Evolutionary conservation across 208 protist genomes (phyloP).

Genomic region (Crithidia expoeki): DNA sequence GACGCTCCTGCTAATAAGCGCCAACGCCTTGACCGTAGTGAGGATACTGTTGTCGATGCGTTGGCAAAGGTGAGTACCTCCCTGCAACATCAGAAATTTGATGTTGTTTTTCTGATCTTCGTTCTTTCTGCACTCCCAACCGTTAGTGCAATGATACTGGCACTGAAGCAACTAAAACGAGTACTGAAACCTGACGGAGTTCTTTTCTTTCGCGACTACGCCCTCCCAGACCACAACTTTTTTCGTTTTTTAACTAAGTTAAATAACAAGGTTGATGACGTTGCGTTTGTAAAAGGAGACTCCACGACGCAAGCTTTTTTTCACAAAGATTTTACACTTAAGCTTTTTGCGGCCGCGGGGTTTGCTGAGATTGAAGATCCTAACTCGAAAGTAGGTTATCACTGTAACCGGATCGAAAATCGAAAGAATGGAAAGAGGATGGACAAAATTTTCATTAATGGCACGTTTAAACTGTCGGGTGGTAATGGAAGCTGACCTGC

Average conservation of each 20-base stretch:
- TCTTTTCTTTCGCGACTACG: constrained; percentile 81
- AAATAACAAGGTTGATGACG: constrained; percentile 23
- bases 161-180: constrained; percentile 42
- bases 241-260: constrained; percentile 72
- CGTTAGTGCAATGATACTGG: constrained; percentile 57
- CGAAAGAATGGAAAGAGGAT: constrained; percentile 83
- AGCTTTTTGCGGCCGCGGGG: constrained; percentile 51
- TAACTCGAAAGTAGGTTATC: constrained; percentile 46
- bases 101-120: constrained; percentile 79
- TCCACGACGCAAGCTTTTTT: constrained; percentile 82
- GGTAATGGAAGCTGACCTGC: not conserved
- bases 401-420: constrained; percentile 87
- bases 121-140: constrained; percentile 76
- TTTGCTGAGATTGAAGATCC: constrained; percentile 47
- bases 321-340: constrained; percentile 45
- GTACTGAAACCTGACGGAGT: constrained; percentile 56
- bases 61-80: constrained; percentile 21
- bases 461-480: constrained; percentile 45
- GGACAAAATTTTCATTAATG: constrained; percentile 91
- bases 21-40: constrained; percentile 23
- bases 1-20: constrained; percentile 23
- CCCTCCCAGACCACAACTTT: constrained; percentile 78
- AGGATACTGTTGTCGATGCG: constrained; percentile 26
- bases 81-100: constrained; percentile 33
- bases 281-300: constrained; percentile 76